A percentile compares a stretch with the other conserved stretches of the same genome.
phyloP scores from a whole-genome alignment of 2,329 filamentous ascomycete species.

The Fonsecaea pedrosoi region DNA sequence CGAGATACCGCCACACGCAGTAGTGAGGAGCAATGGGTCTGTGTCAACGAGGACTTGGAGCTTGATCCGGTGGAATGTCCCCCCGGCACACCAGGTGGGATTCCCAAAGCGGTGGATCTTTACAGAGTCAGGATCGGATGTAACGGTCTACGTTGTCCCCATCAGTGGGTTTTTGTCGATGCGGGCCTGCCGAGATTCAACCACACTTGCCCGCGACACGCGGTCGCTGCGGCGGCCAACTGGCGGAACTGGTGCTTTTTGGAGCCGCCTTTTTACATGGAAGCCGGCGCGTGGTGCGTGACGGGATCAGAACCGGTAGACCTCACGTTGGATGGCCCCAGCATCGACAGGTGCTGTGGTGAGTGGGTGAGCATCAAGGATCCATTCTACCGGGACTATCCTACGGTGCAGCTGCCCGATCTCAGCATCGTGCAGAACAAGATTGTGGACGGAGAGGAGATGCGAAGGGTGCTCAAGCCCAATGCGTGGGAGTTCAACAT shows the following conservation, averaged over 20 bases:
- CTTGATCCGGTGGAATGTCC: not conserved
- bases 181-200: not conserved
- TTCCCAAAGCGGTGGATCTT: not conserved
- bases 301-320: not conserved
- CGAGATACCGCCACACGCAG: not conserved
- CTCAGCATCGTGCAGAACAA: not conserved
- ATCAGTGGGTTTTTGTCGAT: not conserved
- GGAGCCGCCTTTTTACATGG: not conserved
- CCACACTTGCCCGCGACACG: not conserved
- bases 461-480: slow-evolving; percentile 12
- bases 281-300: not conserved
- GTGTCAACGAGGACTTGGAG: not conserved
- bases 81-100: not conserved
- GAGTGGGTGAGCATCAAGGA: slow-evolving; percentile 10
- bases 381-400: slow-evolving; percentile 2
- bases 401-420: not conserved
- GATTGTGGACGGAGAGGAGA: not conserved
- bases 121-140: not conserved
- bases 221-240: not conserved
- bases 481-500: slow-evolving; percentile 11
- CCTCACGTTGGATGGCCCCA: not conserved
- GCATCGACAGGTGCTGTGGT: slow-evolving; percentile 8
- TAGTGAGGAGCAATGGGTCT: not conserved
- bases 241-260: not conserved
- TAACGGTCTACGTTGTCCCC: not conserved